These are phyloP conservation scores for Rhodotorula sp. DNA, from an alignment of 1,284 basidiomycete genomes.

Conservation along the genomic window DNA sequence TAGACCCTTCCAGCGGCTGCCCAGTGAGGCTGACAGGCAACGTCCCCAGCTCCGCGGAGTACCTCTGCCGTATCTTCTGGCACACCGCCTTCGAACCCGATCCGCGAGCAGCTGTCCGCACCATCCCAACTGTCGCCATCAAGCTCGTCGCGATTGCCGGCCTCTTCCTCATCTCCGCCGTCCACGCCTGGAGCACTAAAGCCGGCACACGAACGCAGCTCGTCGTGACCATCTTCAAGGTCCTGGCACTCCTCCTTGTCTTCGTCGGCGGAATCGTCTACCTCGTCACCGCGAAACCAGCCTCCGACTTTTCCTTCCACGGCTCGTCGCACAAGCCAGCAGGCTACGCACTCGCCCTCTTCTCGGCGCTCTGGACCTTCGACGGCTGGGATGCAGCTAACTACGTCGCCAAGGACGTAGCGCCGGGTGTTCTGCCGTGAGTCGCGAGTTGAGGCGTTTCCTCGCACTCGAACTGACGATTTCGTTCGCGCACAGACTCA, in stretches of 20 bases:
- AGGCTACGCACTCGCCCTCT: constrained; percentile 86
- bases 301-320: constrained; percentile 56
- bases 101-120: constrained; percentile 48
- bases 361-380: constrained; percentile 80
- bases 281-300: constrained; percentile 46
- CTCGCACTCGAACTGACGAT: no score
- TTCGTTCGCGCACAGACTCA: neutral
- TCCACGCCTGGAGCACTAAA: constrained; percentile 76
- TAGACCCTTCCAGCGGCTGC: neutral
- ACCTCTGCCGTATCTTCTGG: constrained; percentile 63
- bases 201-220: constrained; percentile 79
- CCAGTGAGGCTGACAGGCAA: neutral
- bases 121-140: constrained; percentile 72
- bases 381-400: constrained; percentile 59
- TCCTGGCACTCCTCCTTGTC: constrained; percentile 52
- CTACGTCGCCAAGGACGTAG: constrained; percentile 49
- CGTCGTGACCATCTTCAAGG: constrained; percentile 80
- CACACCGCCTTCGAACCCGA: constrained; percentile 48
- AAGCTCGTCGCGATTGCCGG: constrained; percentile 79
- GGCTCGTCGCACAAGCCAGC: constrained; percentile 75
- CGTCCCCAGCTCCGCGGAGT: constrained; percentile 62
- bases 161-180: constrained; percentile 66
- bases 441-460: constrained; percentile 39
- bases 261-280: constrained; percentile 52
- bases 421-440: constrained; percentile 35